A percentile compares a stretch with the other conserved stretches of the same genome.
These are phyloP conservation scores for Tylopilus orsonianus DNA, from an alignment of 1,284 basidiomycete species.

Conservation along the genomic window DNA sequence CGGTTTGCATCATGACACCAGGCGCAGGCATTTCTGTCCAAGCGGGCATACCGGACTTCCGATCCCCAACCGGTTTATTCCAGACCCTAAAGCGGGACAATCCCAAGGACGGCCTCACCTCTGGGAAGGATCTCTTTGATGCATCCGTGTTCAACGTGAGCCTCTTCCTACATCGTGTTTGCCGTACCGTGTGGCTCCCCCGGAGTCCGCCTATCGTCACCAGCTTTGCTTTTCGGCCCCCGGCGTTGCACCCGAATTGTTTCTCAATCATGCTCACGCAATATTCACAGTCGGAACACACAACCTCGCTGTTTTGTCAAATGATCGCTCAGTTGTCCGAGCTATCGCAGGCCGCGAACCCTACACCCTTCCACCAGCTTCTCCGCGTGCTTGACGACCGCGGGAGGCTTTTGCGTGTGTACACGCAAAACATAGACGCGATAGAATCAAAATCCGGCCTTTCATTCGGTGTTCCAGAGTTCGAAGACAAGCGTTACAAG, in stretches of 20 bases:
- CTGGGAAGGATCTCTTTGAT: constrained; percentile 90
- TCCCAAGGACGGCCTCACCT: constrained; percentile 66
- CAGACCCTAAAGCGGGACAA: constrained; percentile 77
- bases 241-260: constrained; percentile 3
- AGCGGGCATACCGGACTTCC: constrained; percentile 91
- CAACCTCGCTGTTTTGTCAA: constrained; percentile 79
- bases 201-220: background rate
- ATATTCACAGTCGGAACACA: constrained; percentile 60
- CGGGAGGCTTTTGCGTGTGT: constrained; percentile 81
- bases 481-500: constrained; percentile 52
- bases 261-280: constrained; percentile 17
- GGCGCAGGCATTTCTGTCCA: constrained; percentile 92
- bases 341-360: constrained; percentile 70
- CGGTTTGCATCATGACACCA: constrained; percentile 28
- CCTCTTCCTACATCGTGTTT: constrained; percentile 16
- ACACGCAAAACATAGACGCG: constrained; percentile 94
- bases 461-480: constrained; percentile 71
- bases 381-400: constrained; percentile 76
- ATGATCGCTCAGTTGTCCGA: constrained; percentile 85
- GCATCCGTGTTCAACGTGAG: constrained; percentile 86
- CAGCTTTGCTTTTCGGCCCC: background rate
- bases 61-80: constrained; percentile 83
- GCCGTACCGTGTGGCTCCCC: background rate
- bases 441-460: constrained; percentile 86
- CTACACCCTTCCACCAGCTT: constrained; percentile 82